Conservation (phyloP, 352 stramenopile genomes). For the Phytopythium helicoides region DNA sequence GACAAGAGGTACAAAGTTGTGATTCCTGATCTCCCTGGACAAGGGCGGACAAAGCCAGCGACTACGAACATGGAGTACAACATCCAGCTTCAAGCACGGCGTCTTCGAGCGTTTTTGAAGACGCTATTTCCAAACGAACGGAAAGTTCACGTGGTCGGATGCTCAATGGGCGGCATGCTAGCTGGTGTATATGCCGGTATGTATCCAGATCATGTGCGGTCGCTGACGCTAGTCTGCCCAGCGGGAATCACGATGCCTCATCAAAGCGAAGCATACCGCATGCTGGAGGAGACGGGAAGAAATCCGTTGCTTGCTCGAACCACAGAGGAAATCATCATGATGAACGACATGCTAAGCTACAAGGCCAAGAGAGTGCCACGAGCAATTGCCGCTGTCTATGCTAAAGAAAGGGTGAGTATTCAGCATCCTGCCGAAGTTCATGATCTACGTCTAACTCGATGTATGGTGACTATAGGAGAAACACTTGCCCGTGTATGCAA, state of each 20-base stretch:
- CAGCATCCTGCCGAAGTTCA: not conserved
- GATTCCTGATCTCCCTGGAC: conserved; percentile 67
- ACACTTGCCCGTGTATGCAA: conserved; percentile 51
- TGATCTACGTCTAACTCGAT: not conserved
- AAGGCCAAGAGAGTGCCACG: conserved; percentile 26
- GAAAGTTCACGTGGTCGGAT: conserved; percentile 69
- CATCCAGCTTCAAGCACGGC: conserved; percentile 43
- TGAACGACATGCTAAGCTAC: conserved; percentile 46
- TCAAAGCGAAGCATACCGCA: conserved; percentile 49
- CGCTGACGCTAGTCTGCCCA: conserved; percentile 72
- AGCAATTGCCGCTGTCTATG: conserved; percentile 29
- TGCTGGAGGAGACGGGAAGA: conserved; percentile 56
- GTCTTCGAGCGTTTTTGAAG: conserved; percentile 58
- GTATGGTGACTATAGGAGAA: conserved; percentile 8
- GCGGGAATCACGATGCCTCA: conserved; percentile 66
- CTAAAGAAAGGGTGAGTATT: conserved; percentile 30
- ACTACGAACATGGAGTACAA: conserved; percentile 43
- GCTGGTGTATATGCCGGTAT: conserved; percentile 60
- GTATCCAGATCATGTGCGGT: conserved; percentile 50
- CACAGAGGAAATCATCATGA: conserved; percentile 48
- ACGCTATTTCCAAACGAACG: conserved; percentile 36
- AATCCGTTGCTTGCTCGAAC: conserved; percentile 68
- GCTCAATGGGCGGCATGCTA: conserved; percentile 79
- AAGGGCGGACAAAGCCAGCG: conserved; percentile 55
- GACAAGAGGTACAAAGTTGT: conserved; percentile 56